Evolutionary conservation across 1,139 yeast genomes (phyloP).

Genomic region (Nakaseomyces bracarensis): DNA sequence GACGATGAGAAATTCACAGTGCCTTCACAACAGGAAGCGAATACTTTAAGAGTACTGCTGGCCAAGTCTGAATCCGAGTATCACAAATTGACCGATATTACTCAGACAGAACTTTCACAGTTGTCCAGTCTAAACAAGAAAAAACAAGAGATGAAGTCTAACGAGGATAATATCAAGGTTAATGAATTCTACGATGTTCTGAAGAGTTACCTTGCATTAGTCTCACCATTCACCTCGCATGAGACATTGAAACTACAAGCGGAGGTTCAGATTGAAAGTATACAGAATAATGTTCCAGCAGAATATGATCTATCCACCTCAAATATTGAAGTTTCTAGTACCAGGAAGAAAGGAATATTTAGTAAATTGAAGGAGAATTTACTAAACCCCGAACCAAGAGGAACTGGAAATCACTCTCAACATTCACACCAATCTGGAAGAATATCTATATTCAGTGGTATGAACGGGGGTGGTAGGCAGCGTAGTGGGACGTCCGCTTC

Average conservation of each 20-base stretch:
- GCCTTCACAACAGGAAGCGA: slow-evolving; percentile 52
- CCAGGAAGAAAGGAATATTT: slow-evolving; percentile 54
- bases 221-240: slow-evolving; percentile 59
- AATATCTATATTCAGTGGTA: slow-evolving; percentile 29
- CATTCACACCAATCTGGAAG: neutral
- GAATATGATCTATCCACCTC: slow-evolving; percentile 39
- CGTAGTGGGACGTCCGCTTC: slow-evolving; percentile 5
- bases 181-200: slow-evolving; percentile 47
- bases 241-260: slow-evolving; percentile 66
- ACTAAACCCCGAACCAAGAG: slow-evolving; percentile 15
- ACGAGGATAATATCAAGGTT: slow-evolving; percentile 35
- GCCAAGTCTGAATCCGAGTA: slow-evolving; percentile 43
- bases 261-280: slow-evolving; percentile 85
- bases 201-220: slow-evolving; percentile 44
- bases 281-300: slow-evolving; percentile 57
- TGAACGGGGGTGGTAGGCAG: neutral
- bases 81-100: slow-evolving; percentile 35
- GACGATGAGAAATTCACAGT: slow-evolving; percentile 77
- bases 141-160: slow-evolving; percentile 33
- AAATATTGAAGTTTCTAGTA: slow-evolving; percentile 54
- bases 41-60: slow-evolving; percentile 54
- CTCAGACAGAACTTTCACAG: slow-evolving; percentile 28
- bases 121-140: slow-evolving; percentile 34
- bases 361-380: slow-evolving; percentile 28
- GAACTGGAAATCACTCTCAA: slow-evolving; percentile 7